Percentiles rank a stretch among this genome's conserved stretches.
Conservation (phyloP, 306 rosid species). For the Medicago truncatula region DNA sequence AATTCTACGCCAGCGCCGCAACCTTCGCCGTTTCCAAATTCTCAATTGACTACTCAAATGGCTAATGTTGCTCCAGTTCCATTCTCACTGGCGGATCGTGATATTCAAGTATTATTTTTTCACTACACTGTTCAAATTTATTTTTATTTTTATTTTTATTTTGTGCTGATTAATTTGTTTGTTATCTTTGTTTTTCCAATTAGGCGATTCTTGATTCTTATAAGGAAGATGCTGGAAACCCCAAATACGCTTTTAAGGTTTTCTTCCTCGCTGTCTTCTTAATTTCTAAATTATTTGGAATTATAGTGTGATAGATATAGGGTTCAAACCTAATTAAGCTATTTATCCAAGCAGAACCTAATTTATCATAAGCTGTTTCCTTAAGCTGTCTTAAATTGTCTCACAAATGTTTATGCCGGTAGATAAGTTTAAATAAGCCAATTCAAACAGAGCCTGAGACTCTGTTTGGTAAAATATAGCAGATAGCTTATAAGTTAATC, state of each 20-base stretch:
- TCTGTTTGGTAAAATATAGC: too few relatives aligned
- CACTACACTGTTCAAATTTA: background rate
- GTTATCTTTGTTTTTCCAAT: slow-evolving; percentile 10
- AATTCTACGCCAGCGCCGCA: slow-evolving; percentile 58
- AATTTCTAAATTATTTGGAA: slow-evolving; percentile 5
- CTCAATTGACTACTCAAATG: slow-evolving; percentile 78
- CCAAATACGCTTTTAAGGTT: slow-evolving; percentile 93
- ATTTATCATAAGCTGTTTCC: background rate
- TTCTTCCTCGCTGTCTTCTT: slow-evolving; percentile 13
- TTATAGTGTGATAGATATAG: background rate
- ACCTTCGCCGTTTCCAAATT: slow-evolving; percentile 52
- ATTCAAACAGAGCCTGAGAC: background rate
- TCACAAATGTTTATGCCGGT: background rate
- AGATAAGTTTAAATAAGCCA: background rate
- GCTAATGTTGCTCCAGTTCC: slow-evolving; percentile 92
- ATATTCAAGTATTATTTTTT: slow-evolving; percentile 63
- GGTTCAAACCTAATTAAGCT: too few relatives aligned
- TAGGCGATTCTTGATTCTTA: slow-evolving; percentile 90
- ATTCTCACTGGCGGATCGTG: slow-evolving; percentile 90
- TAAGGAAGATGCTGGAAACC: slow-evolving; percentile 87
- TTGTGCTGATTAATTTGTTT: background rate
- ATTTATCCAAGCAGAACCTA: too few relatives aligned
- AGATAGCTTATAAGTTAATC: too few relatives aligned
- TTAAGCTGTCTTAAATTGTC: background rate
- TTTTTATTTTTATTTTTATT: background rate